Percentiles rank a stretch among this genome's conserved stretches.
phyloP scores from a whole-genome alignment of 2,329 filamentous ascomycete species.

The Dactylellina parvicollis region DNA sequence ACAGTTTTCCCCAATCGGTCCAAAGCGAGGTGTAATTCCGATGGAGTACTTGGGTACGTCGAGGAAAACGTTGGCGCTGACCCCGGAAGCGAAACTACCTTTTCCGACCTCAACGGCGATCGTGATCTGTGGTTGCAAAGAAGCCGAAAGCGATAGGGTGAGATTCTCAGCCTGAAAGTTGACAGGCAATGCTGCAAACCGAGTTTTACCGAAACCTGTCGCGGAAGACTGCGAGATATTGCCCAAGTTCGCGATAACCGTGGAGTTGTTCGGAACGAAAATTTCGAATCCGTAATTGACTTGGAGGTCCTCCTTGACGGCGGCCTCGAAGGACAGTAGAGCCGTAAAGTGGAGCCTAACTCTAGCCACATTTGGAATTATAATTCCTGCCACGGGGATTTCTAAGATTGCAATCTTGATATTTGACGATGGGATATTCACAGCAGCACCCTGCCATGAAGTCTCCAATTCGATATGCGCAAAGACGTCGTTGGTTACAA shows the following conservation, averaged over 20 bases:
- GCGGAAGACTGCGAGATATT: conserved; percentile 7
- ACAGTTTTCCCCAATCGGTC: conserved; percentile 17
- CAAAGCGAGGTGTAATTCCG: neutral
- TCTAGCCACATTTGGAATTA: neutral
- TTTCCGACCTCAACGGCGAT: neutral
- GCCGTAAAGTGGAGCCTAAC: neutral
- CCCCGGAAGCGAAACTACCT: neutral
- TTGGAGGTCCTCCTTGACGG: neutral
- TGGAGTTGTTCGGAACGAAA: conserved; percentile 13
- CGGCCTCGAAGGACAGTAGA: neutral
- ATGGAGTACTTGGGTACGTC: conserved; percentile 18
- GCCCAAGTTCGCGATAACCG: neutral
- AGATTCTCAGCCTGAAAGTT: conserved; percentile 8
- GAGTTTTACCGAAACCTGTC: neutral
- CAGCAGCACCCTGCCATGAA: neutral
- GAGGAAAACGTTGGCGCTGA: neutral
- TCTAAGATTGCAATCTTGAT: conserved; percentile 6
- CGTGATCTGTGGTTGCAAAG: neutral
- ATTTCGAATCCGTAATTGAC: conserved; percentile 22
- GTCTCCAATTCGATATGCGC: conserved; percentile 26
- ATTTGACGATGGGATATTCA: neutral
- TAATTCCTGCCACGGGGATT: neutral
- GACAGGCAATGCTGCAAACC: neutral
- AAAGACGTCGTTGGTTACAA: conserved; percentile 15
- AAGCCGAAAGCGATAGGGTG: conserved; percentile 5